Evolutionary conservation across 1,284 basidiomycete species (phyloP).

Genomic region (Tilletiaria anomala): DNA sequence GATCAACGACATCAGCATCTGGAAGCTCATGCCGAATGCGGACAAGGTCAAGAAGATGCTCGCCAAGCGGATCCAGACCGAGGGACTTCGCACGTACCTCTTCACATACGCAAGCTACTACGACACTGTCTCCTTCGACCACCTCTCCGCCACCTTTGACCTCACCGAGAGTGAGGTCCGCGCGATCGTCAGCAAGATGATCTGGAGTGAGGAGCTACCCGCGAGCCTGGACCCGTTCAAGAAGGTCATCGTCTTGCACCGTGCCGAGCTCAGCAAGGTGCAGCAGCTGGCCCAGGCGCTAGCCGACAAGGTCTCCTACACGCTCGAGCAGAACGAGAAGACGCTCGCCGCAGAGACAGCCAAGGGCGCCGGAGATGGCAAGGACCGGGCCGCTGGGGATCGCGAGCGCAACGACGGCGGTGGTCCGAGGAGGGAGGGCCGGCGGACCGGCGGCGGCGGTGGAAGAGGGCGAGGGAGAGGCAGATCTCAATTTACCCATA

Average conservation of each 20-base stretch:
- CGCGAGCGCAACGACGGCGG: conserved; percentile 13
- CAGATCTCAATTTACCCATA: conserved; percentile 27
- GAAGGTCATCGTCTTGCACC: conserved; percentile 76
- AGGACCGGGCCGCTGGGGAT: conserved; percentile 10
- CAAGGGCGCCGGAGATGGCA: conserved; percentile 10
- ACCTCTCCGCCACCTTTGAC: conserved; percentile 76
- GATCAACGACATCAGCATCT: conserved; percentile 90
- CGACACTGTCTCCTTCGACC: conserved; percentile 69
- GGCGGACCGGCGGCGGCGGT: conserved; percentile 23
- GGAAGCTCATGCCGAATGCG: conserved; percentile 79
- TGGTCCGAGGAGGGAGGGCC: conserved; percentile 18
- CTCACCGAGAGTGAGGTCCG: conserved; percentile 65
- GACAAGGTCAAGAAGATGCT: conserved; percentile 85
- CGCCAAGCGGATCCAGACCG: conserved; percentile 92
- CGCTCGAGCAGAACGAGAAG: conserved; percentile 96
- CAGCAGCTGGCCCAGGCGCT: conserved; percentile 44
- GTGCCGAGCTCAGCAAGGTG: conserved; percentile 54
- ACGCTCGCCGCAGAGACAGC: conserved; percentile 77
- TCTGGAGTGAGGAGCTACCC: conserved; percentile 83
- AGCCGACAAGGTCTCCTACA: conserved; percentile 67
- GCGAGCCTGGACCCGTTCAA: conserved; percentile 78
- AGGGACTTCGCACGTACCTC: conserved; percentile 87
- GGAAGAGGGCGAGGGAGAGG: conserved; percentile 9
- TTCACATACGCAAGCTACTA: conserved; percentile 98
- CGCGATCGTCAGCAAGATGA: conserved; percentile 93